Conservation (phyloP, 352 stramenopile genomes). For the Globisporangium megalacanthum region DNA sequence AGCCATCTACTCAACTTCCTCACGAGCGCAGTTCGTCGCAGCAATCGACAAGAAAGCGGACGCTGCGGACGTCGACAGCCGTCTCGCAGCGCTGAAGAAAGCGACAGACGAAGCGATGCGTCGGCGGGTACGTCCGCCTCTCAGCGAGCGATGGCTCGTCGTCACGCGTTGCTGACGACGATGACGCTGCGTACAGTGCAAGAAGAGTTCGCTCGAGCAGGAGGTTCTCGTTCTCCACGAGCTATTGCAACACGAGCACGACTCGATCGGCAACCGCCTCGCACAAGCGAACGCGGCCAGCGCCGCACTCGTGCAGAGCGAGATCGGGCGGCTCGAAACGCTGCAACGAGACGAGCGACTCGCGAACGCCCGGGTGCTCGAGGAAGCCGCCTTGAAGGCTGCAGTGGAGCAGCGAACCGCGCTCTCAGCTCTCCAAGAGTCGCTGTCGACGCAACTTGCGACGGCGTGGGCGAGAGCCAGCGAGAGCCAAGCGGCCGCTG, state of each 20-base stretch:
- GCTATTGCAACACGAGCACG: conserved; percentile 22
- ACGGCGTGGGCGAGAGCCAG: not conserved
- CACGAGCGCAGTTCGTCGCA: conserved; percentile 17
- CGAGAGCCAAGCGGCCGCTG: not conserved
- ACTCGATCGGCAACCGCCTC: not conserved
- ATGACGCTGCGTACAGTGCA: conserved; percentile 14
- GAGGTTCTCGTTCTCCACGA: conserved; percentile 38
- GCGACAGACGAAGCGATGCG: conserved; percentile 35
- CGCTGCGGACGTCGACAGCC: conserved; percentile 15
- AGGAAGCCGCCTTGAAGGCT: not conserved
- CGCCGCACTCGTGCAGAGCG: not conserved
- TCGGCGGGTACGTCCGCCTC: conserved; percentile 21
- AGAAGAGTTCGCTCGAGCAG: conserved; percentile 44
- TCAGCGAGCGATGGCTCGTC: not conserved
- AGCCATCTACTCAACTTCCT: not conserved
- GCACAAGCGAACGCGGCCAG: not conserved
- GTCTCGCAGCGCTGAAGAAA: conserved; percentile 19
- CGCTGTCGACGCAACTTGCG: not conserved
- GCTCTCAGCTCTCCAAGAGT: not conserved
- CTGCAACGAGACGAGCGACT: not conserved
- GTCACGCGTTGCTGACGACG: not conserved
- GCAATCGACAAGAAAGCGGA: conserved; percentile 49
- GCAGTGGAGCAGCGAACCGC: not conserved
- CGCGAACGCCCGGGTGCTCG: not conserved
- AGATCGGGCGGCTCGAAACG: not conserved